Conservation (phyloP, 139 green algal species). For the Asterochloris erici region DNA sequence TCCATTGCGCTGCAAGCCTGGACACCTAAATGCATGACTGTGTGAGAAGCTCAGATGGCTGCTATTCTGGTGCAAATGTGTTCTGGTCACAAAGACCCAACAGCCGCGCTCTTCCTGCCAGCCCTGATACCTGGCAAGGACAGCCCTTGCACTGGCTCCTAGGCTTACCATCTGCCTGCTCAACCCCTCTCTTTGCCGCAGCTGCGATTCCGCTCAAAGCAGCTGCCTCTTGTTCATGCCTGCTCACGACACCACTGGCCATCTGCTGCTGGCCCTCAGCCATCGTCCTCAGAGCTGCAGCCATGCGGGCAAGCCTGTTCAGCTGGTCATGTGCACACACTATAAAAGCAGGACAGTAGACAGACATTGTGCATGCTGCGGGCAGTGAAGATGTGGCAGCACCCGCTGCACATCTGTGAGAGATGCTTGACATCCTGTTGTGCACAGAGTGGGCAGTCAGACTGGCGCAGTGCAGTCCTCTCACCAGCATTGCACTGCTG, state of each 20-base stretch:
- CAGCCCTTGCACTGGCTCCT: not conserved
- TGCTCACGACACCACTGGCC: not conserved
- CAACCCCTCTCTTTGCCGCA: not conserved
- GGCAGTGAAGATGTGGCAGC: no score
- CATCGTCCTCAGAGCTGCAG: not conserved
- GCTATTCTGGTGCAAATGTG: not conserved
- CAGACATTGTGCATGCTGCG: not conserved
- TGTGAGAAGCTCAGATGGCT: not conserved
- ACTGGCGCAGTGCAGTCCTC: no score
- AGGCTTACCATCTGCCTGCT: constrained; percentile 4
- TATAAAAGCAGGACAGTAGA: not conserved
- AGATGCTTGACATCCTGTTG: no score
- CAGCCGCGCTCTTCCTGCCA: not conserved
- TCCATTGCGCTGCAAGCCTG: not conserved
- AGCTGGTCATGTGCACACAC: not conserved
- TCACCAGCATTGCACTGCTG: no score
- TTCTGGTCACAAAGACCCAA: not conserved
- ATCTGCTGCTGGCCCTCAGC: not conserved
- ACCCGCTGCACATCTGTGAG: no score
- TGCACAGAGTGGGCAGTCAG: no score
- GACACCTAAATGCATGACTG: no score
- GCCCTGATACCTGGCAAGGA: not conserved
- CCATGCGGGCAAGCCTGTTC: no score
- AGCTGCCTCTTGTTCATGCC: not conserved
- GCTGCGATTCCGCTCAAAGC: not conserved